Base-by-base conservation (phyloP, 179 eudicot species). In the Carnegiea gigantea region DNA sequence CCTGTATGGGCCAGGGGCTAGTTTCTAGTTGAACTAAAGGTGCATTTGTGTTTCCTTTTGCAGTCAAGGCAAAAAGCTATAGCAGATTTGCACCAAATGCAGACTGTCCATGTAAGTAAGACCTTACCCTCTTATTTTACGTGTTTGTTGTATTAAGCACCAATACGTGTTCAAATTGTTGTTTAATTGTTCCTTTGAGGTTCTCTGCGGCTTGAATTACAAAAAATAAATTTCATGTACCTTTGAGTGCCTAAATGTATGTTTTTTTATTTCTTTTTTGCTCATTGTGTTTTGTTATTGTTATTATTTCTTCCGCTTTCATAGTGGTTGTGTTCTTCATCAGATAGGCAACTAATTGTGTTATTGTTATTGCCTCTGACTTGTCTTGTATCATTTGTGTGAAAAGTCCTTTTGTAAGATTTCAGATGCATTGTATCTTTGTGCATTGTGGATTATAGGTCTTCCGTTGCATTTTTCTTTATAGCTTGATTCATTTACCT, bases 51-150 rank as follows among this genome's bases (percentile, higher is more conserved):
- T 73, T 77, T 80, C 59, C 67, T 74, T 46, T 82, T 85, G 49
- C 90, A 90, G 88, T 91, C 98, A 18, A 91, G 92, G 84, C 84
- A 82, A 79, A 91, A 84, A 80, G 98, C 98, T 49, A 82, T 59
- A 2, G 18, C 60, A 3, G 78, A 72, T 33, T 44, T 78, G 28
- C 73, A 71, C 6, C 23, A 68, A 78, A 62, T 57, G 81, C 65
- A 46, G 23, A 59, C 65, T 0, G 24, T 15, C 21, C 20, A 81
- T 43, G 93, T 94, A 88, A 92, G 93, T 70, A 43, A 64, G 78
- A 40, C 21, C 44, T 8, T 73, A 51, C 23, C 53, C 24, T 57
- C 40, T 17, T 28, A 18, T 53, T 7, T 15, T 9, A 11, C 78
- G 0, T 15, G 10, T 44, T 70, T 36, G 21, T 70, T 75, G 24